Percentiles rank a stretch among this genome's conserved stretches.
These are phyloP conservation scores for Volvariella surrecta DNA, from an alignment of 1,284 basidiomycete genomes.

Conservation along the genomic window DNA sequence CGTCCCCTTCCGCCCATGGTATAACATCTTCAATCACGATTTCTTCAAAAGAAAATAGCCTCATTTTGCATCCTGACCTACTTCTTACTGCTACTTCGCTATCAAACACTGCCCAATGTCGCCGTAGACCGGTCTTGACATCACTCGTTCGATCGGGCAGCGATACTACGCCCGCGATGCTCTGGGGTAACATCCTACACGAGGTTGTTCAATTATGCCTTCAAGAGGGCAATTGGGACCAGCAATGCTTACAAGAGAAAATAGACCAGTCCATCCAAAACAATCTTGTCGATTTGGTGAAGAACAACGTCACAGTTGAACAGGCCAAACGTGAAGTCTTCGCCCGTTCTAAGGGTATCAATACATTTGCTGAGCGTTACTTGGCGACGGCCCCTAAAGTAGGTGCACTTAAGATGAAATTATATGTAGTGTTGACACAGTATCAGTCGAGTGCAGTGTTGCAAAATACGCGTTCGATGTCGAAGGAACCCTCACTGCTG, in stretches of 20 bases:
- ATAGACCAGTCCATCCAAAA: conserved; percentile 47
- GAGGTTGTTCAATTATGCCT: conserved; percentile 82
- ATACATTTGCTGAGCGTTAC: conserved; percentile 56
- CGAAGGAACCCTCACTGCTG: conserved; percentile 43
- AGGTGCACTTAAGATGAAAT: conserved; percentile 8
- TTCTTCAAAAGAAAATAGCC: conserved; percentile 46
- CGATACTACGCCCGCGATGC: conserved; percentile 54
- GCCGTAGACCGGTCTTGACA: conserved; percentile 74
- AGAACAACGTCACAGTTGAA: conserved; percentile 50
- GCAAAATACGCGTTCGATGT: conserved; percentile 48
- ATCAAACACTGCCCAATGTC: conserved; percentile 74
- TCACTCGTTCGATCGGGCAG: conserved; percentile 45
- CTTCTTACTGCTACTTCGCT: conserved; percentile 85
- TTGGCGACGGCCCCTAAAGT: conserved; percentile 56
- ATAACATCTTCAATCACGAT: conserved; percentile 42
- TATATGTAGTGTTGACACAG: not conserved
- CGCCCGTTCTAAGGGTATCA: conserved; percentile 54
- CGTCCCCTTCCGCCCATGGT: conserved; percentile 22
- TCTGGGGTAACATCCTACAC: conserved; percentile 90
- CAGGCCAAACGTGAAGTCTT: conserved; percentile 58
- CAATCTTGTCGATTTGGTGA: conserved; percentile 52
- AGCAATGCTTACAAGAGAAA: conserved; percentile 42
- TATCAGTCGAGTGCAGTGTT: conserved; percentile 55
- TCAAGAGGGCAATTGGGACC: conserved; percentile 49
- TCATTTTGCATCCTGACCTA: conserved; percentile 86